Conservation (phyloP, 2,329 filamentous ascomycete species). For the Myriosclerotinia scirpicola region DNA sequence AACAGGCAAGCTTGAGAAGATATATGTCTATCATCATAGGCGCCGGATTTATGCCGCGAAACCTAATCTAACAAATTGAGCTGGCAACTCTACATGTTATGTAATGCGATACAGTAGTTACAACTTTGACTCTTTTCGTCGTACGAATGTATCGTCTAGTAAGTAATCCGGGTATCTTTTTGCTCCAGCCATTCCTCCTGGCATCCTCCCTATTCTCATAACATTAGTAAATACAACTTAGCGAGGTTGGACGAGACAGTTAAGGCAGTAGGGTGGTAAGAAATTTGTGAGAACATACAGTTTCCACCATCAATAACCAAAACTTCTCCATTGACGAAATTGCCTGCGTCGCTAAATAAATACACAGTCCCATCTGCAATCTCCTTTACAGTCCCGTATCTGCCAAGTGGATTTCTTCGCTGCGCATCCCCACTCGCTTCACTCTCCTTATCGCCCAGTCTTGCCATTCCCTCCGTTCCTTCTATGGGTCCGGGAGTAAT, state of each 20-base stretch:
- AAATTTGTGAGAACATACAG: slow-evolving; percentile 24
- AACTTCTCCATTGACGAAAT: slow-evolving; percentile 80
- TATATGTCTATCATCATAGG: not conserved
- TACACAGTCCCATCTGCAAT: slow-evolving; percentile 92
- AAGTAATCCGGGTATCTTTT: slow-evolving; percentile 38
- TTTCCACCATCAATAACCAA: slow-evolving; percentile 67
- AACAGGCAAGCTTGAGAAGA: not conserved
- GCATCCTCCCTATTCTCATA: slow-evolving; percentile 27
- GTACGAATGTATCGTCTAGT: slow-evolving; percentile 33
- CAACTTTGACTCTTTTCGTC: slow-evolving; percentile 22
- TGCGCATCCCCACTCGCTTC: slow-evolving; percentile 33
- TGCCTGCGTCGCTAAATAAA: slow-evolving; percentile 80
- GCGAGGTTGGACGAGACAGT: not conserved
- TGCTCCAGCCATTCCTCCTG: slow-evolving; percentile 29
- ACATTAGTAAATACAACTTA: slow-evolving; percentile 1
- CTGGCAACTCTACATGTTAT: not conserved
- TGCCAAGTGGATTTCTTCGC: slow-evolving; percentile 66
- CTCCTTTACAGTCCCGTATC: slow-evolving; percentile 78
- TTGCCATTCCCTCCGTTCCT: slow-evolving; percentile 77
- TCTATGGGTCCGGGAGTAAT: slow-evolving; percentile 78
- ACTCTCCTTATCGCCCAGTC: slow-evolving; percentile 47
- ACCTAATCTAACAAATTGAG: not conserved
- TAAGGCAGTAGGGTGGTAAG: not conserved
- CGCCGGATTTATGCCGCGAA: not conserved
- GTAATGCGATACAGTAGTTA: not conserved